Evolutionary conservation across 441 rosid species (phyloP).

Genomic region (Populus hybrid): DNA sequence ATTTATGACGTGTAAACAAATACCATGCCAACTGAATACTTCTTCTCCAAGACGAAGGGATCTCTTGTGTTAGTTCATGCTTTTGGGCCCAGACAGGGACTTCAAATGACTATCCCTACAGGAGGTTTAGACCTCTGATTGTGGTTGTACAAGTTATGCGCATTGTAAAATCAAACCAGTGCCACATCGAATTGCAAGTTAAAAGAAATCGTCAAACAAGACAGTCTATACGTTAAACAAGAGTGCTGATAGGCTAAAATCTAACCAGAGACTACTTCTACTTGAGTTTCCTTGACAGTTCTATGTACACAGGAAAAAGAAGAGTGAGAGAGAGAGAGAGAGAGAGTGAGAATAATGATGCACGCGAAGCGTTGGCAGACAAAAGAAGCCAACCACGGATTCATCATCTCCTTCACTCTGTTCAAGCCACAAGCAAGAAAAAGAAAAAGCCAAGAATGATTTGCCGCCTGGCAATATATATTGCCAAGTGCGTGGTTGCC

Average conservation of each 20-base stretch:
- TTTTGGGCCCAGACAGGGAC: too few species aligned
- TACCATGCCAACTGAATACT: too few species aligned
- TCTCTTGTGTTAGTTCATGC: too few species aligned
- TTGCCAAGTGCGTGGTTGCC: slow-evolving; percentile 36
- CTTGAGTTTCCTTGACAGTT: slow-evolving; percentile 13
- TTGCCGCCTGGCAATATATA: slow-evolving; percentile 60
- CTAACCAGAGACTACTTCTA: slow-evolving; percentile 17
- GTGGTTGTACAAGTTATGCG: too few species aligned
- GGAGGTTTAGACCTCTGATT: neutral
- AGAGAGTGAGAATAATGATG: neutral
- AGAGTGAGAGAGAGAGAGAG: slow-evolving; percentile 1
- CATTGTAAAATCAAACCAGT: neutral
- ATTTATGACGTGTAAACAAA: too few species aligned
- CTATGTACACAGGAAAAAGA: slow-evolving; percentile 40
- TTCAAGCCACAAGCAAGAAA: slow-evolving; percentile 25
- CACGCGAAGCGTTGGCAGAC: slow-evolving; percentile 4
- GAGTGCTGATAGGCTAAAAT: slow-evolving; percentile 10
- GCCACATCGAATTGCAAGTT: neutral
- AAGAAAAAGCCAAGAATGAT: slow-evolving; percentile 89
- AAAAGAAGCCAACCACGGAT: slow-evolving; percentile 15
- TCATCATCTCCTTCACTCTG: slow-evolving; percentile 21
- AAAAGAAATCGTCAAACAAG: neutral
- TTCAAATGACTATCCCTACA: neutral
- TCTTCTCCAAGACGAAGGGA: neutral
- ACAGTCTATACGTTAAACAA: neutral